Evolutionary conservation across 2,329 filamentous ascomycete species (phyloP), one percentile per base, ranked within the genome.

Genomic region (Cladosporium sp.): DNA sequence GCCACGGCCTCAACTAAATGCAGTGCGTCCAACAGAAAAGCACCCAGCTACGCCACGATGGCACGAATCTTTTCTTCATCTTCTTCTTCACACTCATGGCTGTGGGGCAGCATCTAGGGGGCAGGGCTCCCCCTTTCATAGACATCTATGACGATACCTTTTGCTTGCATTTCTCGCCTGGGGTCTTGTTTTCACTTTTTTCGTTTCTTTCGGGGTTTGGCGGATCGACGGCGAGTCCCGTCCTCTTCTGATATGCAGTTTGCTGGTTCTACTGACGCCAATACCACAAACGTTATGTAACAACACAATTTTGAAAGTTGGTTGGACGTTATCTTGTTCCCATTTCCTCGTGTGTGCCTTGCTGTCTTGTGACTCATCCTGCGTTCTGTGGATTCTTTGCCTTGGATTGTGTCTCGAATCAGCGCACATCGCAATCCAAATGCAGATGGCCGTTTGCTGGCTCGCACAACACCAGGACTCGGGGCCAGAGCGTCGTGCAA

Each of bases 211-310:
- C 40, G 40, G 55, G 55, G 55, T 50, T 50, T 49, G 58, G 58
- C 58, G 58, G 37, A 49, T 33, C 16, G 58, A 61, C 40, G 58
- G 58, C 58, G 40, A 50, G 58, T 35, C 55, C 58, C 40, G 37
- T 50, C 37, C 21, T 60, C 29, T 57, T 57, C 53, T 57, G 18
- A 33, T 35, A 11, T 35, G 33, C 58, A 61, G 58, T 61, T 50
- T 61, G 58, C 58, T 61, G 58, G 58, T 49, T 61, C 28, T 50
- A 50, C 58, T 61, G 58, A 46, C 58, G 58, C 58, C 55, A 57
- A 57, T 57, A 57, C 33, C 31, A 35, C 55, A 37, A 21, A 57
- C 33, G 55, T 57, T 57, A 57, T 57, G 55, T 57, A 40, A 40
- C 55, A 57, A 57, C 55, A 40, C 55, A 55, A 55, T 55, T 55